These are phyloP conservation scores for Ogataea naganishii DNA, from an alignment of 805 yeast genomes.

Conservation along the genomic window DNA sequence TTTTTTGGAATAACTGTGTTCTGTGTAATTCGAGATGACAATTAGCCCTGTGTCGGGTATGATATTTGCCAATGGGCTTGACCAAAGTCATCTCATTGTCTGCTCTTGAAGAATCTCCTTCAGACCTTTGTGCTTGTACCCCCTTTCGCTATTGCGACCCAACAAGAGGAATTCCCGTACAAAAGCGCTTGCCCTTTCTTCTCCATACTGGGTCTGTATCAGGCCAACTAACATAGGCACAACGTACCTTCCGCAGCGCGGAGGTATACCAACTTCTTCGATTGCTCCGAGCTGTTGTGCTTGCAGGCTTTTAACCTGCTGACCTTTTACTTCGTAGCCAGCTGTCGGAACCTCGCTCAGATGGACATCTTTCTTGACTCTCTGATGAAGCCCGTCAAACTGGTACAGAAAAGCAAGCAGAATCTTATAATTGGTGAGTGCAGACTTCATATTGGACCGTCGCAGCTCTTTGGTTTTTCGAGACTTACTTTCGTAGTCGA, in stretches of 20 bases:
- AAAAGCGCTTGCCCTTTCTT: conserved; percentile 9
- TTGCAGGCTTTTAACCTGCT: too few species aligned
- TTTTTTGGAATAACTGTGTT: too few species aligned
- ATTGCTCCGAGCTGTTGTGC: too few species aligned
- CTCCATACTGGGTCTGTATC: conserved; percentile 16
- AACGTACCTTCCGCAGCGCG: conserved; percentile 2
- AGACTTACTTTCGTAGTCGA: too few species aligned
- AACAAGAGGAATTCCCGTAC: conserved; percentile 19
- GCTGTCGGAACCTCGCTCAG: conserved; percentile 1
- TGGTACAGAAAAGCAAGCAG: not conserved
- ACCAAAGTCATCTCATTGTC: too few species aligned
- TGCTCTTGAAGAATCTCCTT: conserved; percentile 11
- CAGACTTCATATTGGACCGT: too few species aligned
- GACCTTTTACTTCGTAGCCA: conserved; percentile 1
- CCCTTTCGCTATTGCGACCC: conserved; percentile 12
- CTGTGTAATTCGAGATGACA: too few species aligned
- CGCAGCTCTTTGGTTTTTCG: too few species aligned
- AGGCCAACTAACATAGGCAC: conserved; percentile 18
- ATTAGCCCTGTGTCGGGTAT: too few species aligned
- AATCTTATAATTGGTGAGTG: not conserved
- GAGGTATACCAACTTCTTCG: too few species aligned
- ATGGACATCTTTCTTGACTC: not conserved
- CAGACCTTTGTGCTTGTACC: conserved; percentile 19
- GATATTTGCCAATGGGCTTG: too few species aligned
- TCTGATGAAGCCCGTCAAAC: not conserved